A percentile compares a stretch with the other conserved stretches of the same genome.
phyloP scores from a whole-genome alignment of 345 rosid genomes.

The Litchi chinensis region DNA sequence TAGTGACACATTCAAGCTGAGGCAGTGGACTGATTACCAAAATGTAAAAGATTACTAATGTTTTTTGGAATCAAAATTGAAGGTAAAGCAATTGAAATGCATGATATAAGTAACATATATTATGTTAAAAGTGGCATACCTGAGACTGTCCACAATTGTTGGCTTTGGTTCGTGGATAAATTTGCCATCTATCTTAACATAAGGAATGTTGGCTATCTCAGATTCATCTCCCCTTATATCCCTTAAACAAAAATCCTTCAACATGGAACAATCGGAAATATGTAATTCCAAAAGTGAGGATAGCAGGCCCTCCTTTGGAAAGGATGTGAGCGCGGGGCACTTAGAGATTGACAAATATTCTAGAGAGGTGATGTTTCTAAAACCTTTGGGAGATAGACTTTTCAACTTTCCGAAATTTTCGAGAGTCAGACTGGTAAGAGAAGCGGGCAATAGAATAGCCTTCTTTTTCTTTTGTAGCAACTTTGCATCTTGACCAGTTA shows the following conservation, averaged over 20 bases:
- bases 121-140: neutral
- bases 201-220: constrained; percentile 24
- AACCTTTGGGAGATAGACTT: no score
- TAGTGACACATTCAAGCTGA: no score
- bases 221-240: constrained; percentile 14
- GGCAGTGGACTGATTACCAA: no score
- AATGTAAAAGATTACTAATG: no score
- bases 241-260: constrained; percentile 18
- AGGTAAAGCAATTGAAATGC: no score
- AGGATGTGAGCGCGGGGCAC: no score
- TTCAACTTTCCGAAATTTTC: neutral
- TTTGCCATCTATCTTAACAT: constrained; percentile 3
- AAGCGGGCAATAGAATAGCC: neutral
- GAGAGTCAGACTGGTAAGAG: constrained; percentile 1
- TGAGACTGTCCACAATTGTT: neutral
- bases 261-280: constrained; percentile 14
- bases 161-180: neutral
- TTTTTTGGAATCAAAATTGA: no score
- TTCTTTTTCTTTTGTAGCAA: neutral
- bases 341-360: no score
- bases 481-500: no score
- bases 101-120: no score
- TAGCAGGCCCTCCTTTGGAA: no score
- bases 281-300: constrained; percentile 10
- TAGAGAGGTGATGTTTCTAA: no score